Base-by-base conservation (phyloP, 2,329 filamentous ascomycete species). In the Fusarium decemcellulare region DNA sequence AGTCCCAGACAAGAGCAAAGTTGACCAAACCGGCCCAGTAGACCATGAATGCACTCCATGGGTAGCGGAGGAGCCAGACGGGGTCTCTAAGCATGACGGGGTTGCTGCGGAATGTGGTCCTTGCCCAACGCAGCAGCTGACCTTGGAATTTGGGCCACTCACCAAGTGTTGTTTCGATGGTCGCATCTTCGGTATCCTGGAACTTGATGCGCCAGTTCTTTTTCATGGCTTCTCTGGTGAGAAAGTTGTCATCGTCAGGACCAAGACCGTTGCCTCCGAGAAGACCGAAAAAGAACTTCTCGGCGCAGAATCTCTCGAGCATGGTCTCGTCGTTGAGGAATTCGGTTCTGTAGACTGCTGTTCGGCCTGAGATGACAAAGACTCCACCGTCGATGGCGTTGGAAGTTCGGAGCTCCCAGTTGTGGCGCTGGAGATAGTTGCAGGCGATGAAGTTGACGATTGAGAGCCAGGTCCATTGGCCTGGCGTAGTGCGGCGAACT, bases 171-270 rank as follows among this genome's bases (percentile, higher is more conserved):
- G 88, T 91, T 61, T 84, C 79, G 36, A 91, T 79, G 1, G 81
- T 77, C 0, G 84, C 80, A 3, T 87, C 82, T 0, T 79, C 70
- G 6, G 81, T 80, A 61, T 85, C 83, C 72, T 91, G 88, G 53
- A 91, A 84, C 47, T 82, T 81, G 61, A 90, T 84, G 8, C 82
- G 79, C 82, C 83, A 89, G n/a, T 81, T 82, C 7, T 83, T 74
- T 10, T 78, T 78, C 43, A 87, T 82, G 7, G 85, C 80, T 64
- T 83, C 87, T 11, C 89, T 81, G 0, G 88, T 91, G 37, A 87
- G 79, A 70, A 85, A 90, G 74, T 91, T 91, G 78, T 91, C 89
- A 61, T 91, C 88, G 64, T 91, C 89, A 0, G 73, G 71, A 0
- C 82, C 80, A 18, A 85, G 84, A 1, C 82, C 81, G 1, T 77